A percentile compares a stretch with the other conserved stretches of the same genome.
Conservation (phyloP, 176 grass and related monocot species). For the Aegilops tauschii region DNA sequence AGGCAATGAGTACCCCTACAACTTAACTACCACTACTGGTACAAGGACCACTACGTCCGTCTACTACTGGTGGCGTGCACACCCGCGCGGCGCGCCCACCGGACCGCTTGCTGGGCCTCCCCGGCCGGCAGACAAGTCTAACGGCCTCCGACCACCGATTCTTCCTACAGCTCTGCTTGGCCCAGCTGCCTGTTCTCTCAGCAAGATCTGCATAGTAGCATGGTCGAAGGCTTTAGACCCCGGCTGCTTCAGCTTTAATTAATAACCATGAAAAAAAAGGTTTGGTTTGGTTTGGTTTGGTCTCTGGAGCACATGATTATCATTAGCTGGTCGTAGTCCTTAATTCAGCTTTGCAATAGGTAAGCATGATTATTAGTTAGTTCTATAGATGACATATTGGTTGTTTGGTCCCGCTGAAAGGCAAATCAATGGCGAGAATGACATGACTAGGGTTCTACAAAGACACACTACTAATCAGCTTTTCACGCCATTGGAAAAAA, state of each 20-base stretch:
- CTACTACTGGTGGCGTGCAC: not conserved
- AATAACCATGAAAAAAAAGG: not conserved
- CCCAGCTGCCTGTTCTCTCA: not conserved
- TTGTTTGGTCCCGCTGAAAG: not conserved
- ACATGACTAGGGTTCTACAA: not conserved
- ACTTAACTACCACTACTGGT: not conserved
- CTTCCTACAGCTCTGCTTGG: not conserved
- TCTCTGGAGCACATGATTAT: not conserved
- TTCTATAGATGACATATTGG: not conserved
- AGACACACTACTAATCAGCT: not conserved
- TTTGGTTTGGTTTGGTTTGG: not conserved
- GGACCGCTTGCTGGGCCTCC: not conserved
- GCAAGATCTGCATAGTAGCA: not conserved
- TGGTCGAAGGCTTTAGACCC: too few species aligned
- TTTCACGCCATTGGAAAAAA: not conserved
- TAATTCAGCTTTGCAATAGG: not conserved
- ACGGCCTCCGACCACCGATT: slow-evolving; percentile 10
- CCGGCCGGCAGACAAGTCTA: slow-evolving; percentile 18
- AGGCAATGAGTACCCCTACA: not conserved
- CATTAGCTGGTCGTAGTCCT: not conserved
- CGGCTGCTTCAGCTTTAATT: too few species aligned
- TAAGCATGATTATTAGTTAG: not conserved
- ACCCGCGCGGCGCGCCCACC: not conserved
- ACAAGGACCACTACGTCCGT: not conserved
- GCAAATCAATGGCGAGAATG: not conserved